phyloP scores from a whole-genome alignment of 1,284 basidiomycete genomes.

The Ganoderma multipileum region DNA sequence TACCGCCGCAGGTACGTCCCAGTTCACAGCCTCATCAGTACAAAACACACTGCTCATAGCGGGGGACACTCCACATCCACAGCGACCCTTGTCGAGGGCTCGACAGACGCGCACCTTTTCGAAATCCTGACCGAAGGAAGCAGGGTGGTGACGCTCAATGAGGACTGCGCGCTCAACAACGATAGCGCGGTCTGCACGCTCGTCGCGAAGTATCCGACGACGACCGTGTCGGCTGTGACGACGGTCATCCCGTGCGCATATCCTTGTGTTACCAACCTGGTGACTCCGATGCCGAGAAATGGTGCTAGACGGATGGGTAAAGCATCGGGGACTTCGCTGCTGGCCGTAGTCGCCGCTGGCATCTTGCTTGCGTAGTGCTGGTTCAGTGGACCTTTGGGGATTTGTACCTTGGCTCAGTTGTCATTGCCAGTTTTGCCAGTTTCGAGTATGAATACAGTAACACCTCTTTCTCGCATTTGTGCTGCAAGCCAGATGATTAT shows the following conservation, averaged over 20 bases:
- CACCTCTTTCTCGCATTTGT: background rate
- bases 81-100: constrained; percentile 8
- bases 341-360: background rate
- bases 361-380: background rate
- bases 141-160: background rate
- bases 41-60: no score
- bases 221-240: no score
- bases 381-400: no score
- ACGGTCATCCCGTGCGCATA: no score
- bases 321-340: background rate
- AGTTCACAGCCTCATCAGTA: no score
- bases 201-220: background rate
- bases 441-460: no score
- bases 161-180: background rate
- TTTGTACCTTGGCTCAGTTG: no score
- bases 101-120: constrained; percentile 2
- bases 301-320: background rate
- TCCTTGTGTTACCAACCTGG: no score
- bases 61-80: no score
- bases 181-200: background rate
- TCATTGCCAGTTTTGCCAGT: no score
- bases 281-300: background rate
- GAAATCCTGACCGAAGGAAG: background rate
- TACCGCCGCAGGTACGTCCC: no score
- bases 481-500: background rate